A percentile compares a stretch with the other conserved stretches of the same genome.
Evolutionary conservation across 106 monocot genomes (phyloP).

Genomic region (Cymbidium sinense): DNA sequence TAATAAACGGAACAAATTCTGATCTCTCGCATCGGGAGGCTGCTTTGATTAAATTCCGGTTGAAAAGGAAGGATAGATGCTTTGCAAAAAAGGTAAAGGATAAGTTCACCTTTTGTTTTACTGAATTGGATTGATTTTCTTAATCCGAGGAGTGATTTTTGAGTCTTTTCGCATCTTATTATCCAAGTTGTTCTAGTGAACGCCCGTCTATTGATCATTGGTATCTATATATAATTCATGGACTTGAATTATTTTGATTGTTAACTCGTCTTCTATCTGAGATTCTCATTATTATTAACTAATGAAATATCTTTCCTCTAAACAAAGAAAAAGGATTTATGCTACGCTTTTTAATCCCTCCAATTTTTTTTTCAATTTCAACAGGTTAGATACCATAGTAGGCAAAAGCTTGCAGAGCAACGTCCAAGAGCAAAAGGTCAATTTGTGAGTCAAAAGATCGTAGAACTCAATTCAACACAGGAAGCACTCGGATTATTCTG

Average conservation of each 20-base stretch:
- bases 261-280: background rate
- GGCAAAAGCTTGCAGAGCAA: conserved; percentile 89
- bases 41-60: conserved; percentile 75
- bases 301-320: background rate
- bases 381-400: conserved; percentile 86
- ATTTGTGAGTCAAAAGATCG: conserved; percentile 62
- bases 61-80: conserved; percentile 89
- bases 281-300: background rate
- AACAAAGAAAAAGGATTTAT: background rate
- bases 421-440: conserved; percentile 89
- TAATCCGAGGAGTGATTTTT: background rate
- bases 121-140: background rate
- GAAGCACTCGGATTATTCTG: conserved; percentile 29
- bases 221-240: background rate
- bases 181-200: background rate
- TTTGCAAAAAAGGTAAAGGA: conserved; percentile 84
- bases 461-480: conserved; percentile 10
- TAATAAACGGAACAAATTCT: conserved; percentile 14
- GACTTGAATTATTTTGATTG: background rate
- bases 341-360: background rate
- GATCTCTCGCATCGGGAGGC: conserved; percentile 62
- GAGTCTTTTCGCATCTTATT: background rate
- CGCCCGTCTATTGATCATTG: background rate
- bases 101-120: background rate
- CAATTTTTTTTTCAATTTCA: background rate